Evolutionary conservation across 208 protist genomes (phyloP), one percentile per base, ranked within the genome.

Genomic region (Phytomonas francai): DNA sequence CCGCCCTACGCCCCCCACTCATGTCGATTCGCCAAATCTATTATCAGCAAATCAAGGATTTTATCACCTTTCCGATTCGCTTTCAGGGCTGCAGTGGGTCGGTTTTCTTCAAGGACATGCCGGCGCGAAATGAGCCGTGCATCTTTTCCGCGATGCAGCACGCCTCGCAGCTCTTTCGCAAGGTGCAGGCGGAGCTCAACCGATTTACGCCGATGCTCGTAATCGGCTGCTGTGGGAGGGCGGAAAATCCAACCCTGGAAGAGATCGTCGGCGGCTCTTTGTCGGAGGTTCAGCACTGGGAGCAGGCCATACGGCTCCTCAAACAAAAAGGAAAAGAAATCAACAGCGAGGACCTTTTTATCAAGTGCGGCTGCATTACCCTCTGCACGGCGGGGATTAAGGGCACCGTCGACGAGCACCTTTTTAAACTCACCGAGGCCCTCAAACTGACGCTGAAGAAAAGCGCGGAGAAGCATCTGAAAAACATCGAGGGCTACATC

Each of bases 271-370:
- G 81, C 28, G 71, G 86, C 63, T 75, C 92, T 31, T 71, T 98
- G 45, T 89, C 76, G 4, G 89, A 98, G 71, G 92, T 97, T n/a
- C 83, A 88, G 63, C 92, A 98, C 66, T 99, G 89, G 91, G 96
- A 99, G 76, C 84, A 91, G 75, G 97, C 96, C 71, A 93, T 98
- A 65, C 90, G 91, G 11, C 74, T 98, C 63, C 79, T 99, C 16
- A 98, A 98, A 79, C 81, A 95, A 67, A 97, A 97, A 73, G 91
- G 90, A 30, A 96, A 97, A 78, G 95, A 98, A 65, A 94, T 97
- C 62, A 97, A 97, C 73, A 65, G 83, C 45, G 85, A 98, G 67
- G 95, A 98, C 9, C 85, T 97, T 45, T 87, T 89, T 67, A 91
- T 97, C 69, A 91, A 92, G 65, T 94, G 97, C 63, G 93, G 92